A percentile compares a stretch with the other conserved stretches of the same genome.
Evolutionary conservation across 2,329 filamentous ascomycete genomes (phyloP).

Genomic region (Ascochyta pisi): DNA sequence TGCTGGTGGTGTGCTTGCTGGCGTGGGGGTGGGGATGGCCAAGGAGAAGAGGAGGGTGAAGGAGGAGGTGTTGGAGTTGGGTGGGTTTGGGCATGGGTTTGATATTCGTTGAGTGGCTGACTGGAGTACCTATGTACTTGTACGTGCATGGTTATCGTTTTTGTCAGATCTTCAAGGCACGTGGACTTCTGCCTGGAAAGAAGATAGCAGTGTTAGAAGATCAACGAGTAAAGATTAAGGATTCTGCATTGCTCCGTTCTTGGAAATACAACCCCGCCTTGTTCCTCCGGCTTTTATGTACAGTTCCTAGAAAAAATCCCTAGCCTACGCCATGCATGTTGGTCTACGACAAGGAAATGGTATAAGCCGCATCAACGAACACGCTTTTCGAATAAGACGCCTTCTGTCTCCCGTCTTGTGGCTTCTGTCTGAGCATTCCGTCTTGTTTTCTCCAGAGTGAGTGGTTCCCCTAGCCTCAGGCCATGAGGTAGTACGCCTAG

Average conservation of each 20-base stretch:
- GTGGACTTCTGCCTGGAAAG: too few relatives aligned
- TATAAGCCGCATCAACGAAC: conserved; percentile 4
- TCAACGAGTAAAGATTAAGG: background rate
- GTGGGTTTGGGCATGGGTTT: background rate
- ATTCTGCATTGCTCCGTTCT: background rate
- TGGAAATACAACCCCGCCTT: background rate
- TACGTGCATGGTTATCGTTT: background rate
- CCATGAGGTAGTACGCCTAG: conserved; percentile 20
- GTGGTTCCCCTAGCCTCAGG: background rate
- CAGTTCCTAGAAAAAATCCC: background rate
- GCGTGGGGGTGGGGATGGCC: conserved; percentile 5
- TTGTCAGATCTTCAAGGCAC: too few relatives aligned
- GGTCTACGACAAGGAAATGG: background rate
- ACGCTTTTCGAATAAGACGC: background rate
- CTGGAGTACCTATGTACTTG: background rate
- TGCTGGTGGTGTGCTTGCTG: conserved; percentile 12
- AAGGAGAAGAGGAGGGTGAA: conserved; percentile 22
- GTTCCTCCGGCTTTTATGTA: background rate
- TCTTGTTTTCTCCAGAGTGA: background rate
- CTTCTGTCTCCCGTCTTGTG: too few relatives aligned
- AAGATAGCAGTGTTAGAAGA: too few relatives aligned
- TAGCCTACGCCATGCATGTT: conserved; percentile 14
- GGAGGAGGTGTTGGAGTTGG: conserved; percentile 24
- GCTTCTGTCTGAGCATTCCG: background rate
- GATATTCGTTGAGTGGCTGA: conserved; percentile 4